A percentile compares a stretch with the other conserved stretches of the same genome.
These are phyloP conservation scores for Globisporangium splendens DNA, from an alignment of 352 stramenopile species.

Conservation along the genomic window DNA sequence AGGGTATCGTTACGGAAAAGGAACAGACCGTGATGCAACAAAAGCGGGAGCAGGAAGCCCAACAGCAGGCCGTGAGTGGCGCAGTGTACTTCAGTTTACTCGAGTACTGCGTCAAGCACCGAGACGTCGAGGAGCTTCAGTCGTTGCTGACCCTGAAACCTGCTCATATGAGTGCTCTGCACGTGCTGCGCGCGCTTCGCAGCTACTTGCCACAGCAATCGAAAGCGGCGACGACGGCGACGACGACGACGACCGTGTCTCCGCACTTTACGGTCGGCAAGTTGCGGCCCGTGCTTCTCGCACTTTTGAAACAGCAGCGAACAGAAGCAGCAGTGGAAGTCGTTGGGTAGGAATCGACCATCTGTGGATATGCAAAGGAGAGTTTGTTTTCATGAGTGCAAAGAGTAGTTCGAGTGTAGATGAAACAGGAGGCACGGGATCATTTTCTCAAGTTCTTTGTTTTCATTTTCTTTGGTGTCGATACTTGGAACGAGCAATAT, in stretches of 20 bases:
- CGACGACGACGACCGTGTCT: slow-evolving; percentile 8
- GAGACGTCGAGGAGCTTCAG: slow-evolving; percentile 41
- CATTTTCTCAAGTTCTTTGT: too few relatives aligned
- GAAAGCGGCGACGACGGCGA: slow-evolving; percentile 5
- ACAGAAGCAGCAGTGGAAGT: not conserved
- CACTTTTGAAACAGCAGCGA: slow-evolving; percentile 34
- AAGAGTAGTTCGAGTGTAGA: too few relatives aligned
- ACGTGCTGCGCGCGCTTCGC: slow-evolving; percentile 52
- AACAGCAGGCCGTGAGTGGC: slow-evolving; percentile 8
- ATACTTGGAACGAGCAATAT: not conserved
- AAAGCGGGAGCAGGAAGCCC: slow-evolving; percentile 10
- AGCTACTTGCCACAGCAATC: slow-evolving; percentile 19
- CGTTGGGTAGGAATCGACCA: not conserved
- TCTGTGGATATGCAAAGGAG: not conserved
- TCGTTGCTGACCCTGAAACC: slow-evolving; percentile 51
- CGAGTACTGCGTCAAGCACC: slow-evolving; percentile 54
- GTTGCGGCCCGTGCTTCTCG: slow-evolving; percentile 38
- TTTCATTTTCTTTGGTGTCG: too few relatives aligned
- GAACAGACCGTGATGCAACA: slow-evolving; percentile 8
- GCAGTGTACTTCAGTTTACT: slow-evolving; percentile 68
- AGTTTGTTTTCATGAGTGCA: too few relatives aligned
- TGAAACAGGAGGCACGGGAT: too few relatives aligned
- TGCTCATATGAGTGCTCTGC: slow-evolving; percentile 45
- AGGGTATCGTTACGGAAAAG: not conserved
- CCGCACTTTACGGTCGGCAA: slow-evolving; percentile 39